Evolutionary conservation across 768 basidiomycete species (phyloP).

Genomic region (Piloderma croceum): DNA sequence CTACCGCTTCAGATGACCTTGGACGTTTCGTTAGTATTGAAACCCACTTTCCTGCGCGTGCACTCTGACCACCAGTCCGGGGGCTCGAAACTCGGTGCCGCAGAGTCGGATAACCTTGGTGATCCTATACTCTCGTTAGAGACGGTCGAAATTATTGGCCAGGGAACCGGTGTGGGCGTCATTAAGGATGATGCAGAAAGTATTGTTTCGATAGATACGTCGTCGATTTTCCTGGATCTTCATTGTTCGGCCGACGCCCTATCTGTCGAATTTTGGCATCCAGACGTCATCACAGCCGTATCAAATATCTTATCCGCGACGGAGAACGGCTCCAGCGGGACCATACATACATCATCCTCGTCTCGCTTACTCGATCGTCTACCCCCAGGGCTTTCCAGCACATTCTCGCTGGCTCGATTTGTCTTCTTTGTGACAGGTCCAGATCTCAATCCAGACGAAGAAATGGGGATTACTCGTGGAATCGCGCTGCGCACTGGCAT

Average conservation of each 20-base stretch:
- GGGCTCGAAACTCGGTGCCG: conserved; percentile 23
- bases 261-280: conserved; percentile 65
- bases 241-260: conserved; percentile 50
- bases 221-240: conserved; percentile 41
- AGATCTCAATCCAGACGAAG: conserved; percentile 73
- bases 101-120: conserved; percentile 35
- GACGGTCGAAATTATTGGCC: conserved; percentile 42
- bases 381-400: conserved; percentile 50
- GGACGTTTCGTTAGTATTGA: conserved; percentile 35
- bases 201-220: conserved; percentile 36
- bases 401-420: conserved; percentile 55
- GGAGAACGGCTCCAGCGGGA: conserved; percentile 15
- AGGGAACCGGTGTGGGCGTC: conserved; percentile 43
- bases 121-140: conserved; percentile 56
- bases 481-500: conserved; percentile 52
- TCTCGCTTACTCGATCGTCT: conserved; percentile 34
- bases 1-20: conserved; percentile 43
- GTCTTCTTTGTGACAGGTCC: conserved; percentile 69
- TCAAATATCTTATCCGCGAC: conserved; percentile 41
- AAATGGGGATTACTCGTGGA: conserved; percentile 62
- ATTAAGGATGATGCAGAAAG: conserved; percentile 42
- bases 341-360: conserved; percentile 8
- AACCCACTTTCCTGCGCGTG: conserved; percentile 52
- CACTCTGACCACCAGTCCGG: conserved; percentile 28
- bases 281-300: conserved; percentile 49